phyloP scores from a whole-genome alignment of 306 rosid species.

The Cicer arietinum region DNA sequence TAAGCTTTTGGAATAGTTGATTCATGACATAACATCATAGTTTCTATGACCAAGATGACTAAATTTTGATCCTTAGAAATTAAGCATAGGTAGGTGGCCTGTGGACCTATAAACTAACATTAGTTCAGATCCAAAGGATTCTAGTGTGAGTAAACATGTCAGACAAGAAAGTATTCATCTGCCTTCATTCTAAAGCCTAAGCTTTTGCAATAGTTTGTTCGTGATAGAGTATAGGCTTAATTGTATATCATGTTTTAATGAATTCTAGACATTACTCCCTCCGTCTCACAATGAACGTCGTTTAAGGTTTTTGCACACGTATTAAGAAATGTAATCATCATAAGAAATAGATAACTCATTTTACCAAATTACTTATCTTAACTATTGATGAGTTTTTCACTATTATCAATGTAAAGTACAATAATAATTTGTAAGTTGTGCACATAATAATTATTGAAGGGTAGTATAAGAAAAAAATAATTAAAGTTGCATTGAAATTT shows the following conservation, averaged over 20 bases:
- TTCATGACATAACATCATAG: not conserved
- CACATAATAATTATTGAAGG: too few relatives aligned
- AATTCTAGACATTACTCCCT: not conserved
- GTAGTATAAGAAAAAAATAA: too few relatives aligned
- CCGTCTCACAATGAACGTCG: too few relatives aligned
- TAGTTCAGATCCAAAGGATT: constrained; percentile 6
- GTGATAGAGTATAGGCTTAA: constrained; percentile 4
- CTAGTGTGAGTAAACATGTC: not conserved
- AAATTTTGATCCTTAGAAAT: not conserved
- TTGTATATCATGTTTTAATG: constrained; percentile 13
- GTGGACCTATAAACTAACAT: not conserved
- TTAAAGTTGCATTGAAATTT: too few relatives aligned
- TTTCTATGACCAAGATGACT: not conserved
- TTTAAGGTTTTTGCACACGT: too few relatives aligned
- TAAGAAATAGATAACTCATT: too few relatives aligned
- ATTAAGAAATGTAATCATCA: too few relatives aligned
- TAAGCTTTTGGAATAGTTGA: constrained; percentile 8
- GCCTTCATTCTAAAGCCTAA: constrained; percentile 11
- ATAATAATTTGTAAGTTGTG: too few relatives aligned
- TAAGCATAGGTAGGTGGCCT: not conserved
- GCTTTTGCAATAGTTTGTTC: not conserved
- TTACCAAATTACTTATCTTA: too few relatives aligned
- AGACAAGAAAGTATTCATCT: not conserved
- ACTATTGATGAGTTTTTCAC: too few relatives aligned
- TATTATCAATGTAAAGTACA: too few relatives aligned